Conservation (phyloP, 2,329 filamentous ascomycete genomes). For the Lecanicillium sp. region DNA sequence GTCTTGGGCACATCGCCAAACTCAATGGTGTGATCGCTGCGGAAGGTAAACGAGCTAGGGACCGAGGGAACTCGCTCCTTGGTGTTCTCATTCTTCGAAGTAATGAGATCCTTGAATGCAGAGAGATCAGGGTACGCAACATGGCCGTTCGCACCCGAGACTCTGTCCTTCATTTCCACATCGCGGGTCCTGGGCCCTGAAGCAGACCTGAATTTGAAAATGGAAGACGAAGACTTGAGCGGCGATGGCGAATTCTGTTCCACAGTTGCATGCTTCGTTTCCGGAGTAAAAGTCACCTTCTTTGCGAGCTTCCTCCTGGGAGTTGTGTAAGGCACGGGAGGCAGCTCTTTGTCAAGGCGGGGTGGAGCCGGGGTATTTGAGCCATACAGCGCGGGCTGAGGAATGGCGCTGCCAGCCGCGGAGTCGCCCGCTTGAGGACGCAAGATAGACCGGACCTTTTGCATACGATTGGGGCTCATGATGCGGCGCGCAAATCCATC, state of each 20-base stretch:
- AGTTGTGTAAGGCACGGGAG: conserved; percentile 52
- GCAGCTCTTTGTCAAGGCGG: conserved; percentile 46
- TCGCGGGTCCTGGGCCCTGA: conserved; percentile 25
- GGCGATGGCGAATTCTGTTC: conserved; percentile 51
- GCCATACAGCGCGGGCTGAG: conserved; percentile 32
- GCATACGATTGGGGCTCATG: conserved; percentile 46
- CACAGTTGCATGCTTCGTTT: conserved; percentile 47
- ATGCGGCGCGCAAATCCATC: conserved; percentile 30
- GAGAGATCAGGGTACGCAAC: conserved; percentile 51
- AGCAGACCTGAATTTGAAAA: conserved; percentile 30
- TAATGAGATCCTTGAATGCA: conserved; percentile 30
- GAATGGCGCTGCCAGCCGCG: conserved; percentile 42
- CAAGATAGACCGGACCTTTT: conserved; percentile 54
- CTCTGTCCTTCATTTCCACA: conserved; percentile 21
- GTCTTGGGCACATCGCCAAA: conserved; percentile 43
- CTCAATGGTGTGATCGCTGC: conserved; percentile 58
- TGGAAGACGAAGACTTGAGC: conserved; percentile 43
- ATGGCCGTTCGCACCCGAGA: conserved; percentile 21
- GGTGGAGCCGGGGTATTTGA: conserved; percentile 43
- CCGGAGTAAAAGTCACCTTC: conserved; percentile 74
- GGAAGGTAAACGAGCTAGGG: conserved; percentile 58
- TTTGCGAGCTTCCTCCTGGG: conserved; percentile 63
- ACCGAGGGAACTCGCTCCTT: conserved; percentile 32
- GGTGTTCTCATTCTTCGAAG: conserved; percentile 20
- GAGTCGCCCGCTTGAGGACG: conserved; percentile 33